These are phyloP conservation scores for Rhodotorula graminis DNA, from an alignment of 768 basidiomycete genomes.

Conservation along the genomic window DNA sequence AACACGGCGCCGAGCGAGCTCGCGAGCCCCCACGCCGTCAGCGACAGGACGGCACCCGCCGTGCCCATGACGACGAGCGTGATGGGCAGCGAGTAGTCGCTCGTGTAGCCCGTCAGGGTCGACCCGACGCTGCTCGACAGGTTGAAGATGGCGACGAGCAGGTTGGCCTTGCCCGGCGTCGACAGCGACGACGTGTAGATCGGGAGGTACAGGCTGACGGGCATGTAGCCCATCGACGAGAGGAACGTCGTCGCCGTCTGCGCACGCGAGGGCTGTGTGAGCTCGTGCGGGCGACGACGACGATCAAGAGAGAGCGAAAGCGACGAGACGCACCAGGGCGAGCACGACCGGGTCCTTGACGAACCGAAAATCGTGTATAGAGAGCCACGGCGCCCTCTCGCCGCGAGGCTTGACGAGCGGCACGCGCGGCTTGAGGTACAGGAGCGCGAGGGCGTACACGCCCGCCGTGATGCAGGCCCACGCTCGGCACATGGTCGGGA, in stretches of 20 bases:
- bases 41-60: constrained; percentile 3
- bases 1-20: constrained; percentile 9
- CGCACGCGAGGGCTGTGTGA: not conserved
- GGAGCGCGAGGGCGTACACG: constrained; percentile 7
- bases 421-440: constrained; percentile 15
- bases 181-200: constrained; percentile 22
- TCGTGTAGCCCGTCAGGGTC: constrained; percentile 1
- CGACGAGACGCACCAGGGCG: constrained; percentile 12
- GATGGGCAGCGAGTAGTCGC: constrained; percentile 6
- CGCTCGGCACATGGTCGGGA: constrained; percentile 10
- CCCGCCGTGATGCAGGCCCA: constrained; percentile 19
- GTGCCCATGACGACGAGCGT: constrained; percentile 2
- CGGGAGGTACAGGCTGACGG: constrained; percentile 30
- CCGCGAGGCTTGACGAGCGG: constrained; percentile 11
- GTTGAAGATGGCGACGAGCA: constrained; percentile 30
- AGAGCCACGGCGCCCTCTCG: constrained; percentile 1
- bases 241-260: constrained; percentile 20
- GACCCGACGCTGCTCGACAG: constrained; percentile 10
- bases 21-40: constrained; percentile 9
- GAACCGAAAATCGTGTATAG: constrained; percentile 4
- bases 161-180: not conserved
- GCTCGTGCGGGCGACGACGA: not conserved
- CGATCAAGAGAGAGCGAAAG: not conserved
- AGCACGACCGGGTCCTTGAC: constrained; percentile 14
- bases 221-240: constrained; percentile 23